Conservation (phyloP, 2,329 filamentous ascomycete species). For the Tolypocladium pustulatum region DNA sequence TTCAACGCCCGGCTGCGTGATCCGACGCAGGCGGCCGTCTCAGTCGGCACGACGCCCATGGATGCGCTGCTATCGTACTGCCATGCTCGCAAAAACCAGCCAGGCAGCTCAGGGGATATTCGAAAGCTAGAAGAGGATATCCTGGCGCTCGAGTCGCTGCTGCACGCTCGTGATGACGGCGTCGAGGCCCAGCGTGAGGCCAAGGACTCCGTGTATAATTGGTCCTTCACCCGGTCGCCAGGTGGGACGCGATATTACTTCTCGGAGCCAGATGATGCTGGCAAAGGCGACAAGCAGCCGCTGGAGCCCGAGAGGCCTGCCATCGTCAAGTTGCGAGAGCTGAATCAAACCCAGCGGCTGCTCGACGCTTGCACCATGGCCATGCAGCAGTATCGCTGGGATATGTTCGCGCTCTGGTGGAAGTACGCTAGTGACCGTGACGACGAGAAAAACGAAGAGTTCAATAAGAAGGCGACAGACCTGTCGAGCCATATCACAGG, state of each 20-base stretch:
- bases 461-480: not conserved
- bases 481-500: too few relatives aligned
- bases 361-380: slow-evolving; percentile 11
- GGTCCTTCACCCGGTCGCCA: slow-evolving; percentile 12
- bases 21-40: slow-evolving; percentile 12
- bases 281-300: too few relatives aligned
- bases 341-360: slow-evolving; percentile 13
- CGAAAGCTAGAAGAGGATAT: slow-evolving; percentile 17
- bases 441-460: not conserved
- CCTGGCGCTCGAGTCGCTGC: slow-evolving; percentile 13
- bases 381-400: slow-evolving; percentile 20
- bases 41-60: slow-evolving; percentile 26
- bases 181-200: slow-evolving; percentile 20
- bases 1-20: slow-evolving; percentile 9
- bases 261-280: not conserved
- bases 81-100: slow-evolving; percentile 12
- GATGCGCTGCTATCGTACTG: slow-evolving; percentile 26
- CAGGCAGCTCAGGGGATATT: slow-evolving; percentile 1
- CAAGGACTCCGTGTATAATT: slow-evolving; percentile 18
- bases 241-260: slow-evolving; percentile 18
- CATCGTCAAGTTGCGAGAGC: slow-evolving; percentile 2
- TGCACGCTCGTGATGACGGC: slow-evolving; percentile 18
- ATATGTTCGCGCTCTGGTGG: slow-evolving; percentile 32
- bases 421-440: slow-evolving; percentile 17
- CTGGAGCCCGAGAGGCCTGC: too few relatives aligned